A percentile compares a stretch with the other conserved stretches of the same genome.
These are phyloP conservation scores for Moringa oleifera DNA, from an alignment of 345 rosid species.

Conservation along the genomic window DNA sequence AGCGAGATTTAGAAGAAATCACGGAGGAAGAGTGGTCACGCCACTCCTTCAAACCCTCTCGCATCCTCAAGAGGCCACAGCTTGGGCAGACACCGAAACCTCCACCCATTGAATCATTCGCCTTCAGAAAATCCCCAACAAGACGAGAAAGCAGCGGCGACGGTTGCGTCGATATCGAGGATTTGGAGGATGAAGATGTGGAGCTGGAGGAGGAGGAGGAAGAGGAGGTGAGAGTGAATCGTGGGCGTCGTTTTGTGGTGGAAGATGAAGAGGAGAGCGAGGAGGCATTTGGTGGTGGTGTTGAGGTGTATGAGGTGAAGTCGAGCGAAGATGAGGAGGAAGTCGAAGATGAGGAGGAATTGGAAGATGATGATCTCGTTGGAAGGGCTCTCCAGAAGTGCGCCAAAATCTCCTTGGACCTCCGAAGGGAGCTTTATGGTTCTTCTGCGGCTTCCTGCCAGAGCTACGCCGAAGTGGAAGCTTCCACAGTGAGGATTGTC, in stretches of 20 bases:
- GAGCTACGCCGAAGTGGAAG: conserved; percentile 76
- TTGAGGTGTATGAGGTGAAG: conserved; percentile 32
- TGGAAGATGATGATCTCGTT: too few species aligned
- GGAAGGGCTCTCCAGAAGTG: conserved; percentile 88
- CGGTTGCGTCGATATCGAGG: conserved; percentile 41
- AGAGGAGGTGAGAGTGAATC: conserved; percentile 35
- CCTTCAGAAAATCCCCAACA: conserved; percentile 31
- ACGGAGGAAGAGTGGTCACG: conserved; percentile 89
- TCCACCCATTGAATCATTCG: conserved; percentile 80
- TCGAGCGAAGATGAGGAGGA: conserved; percentile 46
- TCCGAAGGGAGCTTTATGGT: conserved; percentile 76
- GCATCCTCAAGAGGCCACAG: conserved; percentile 42
- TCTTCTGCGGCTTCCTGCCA: conserved; percentile 57
- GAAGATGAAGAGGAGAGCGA: conserved; percentile 64
- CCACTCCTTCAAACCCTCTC: conserved; percentile 74
- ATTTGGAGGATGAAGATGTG: conserved; percentile 32
- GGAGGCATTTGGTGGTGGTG: conserved; percentile 32
- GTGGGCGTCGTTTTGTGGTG: conserved; percentile 68
- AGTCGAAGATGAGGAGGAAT: conserved; percentile 55
- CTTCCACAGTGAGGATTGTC: conserved; percentile 76
- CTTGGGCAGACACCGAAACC: conserved; percentile 25
- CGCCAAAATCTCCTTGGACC: conserved; percentile 70
- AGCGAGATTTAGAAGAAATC: conserved; percentile 73
- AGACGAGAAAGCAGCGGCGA: conserved; percentile 29
- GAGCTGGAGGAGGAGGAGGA: conserved; percentile 34